phyloP scores from a whole-genome alignment of 495 filamentous ascomycete species.

The Recurvomyces mirabilis region DNA sequence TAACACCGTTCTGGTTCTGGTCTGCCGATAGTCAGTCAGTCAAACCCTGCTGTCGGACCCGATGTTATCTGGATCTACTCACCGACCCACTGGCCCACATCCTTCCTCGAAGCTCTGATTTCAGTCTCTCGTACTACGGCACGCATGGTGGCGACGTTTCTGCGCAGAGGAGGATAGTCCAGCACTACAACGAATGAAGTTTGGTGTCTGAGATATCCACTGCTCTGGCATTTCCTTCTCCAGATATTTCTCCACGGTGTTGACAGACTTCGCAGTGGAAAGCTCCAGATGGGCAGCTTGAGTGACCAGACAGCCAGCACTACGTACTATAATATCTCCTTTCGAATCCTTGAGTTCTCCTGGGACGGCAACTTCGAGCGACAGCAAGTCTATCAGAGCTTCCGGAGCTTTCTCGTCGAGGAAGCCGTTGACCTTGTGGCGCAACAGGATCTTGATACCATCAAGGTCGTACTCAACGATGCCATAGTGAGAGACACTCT shows the following conservation, averaged over 20 bases:
- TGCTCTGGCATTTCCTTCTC: neutral
- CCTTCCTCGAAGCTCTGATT: neutral
- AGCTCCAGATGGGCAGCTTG: neutral
- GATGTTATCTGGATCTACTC: neutral
- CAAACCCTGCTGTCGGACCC: too few species aligned
- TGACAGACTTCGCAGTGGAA: too few species aligned
- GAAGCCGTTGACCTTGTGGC: neutral
- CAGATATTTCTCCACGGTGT: neutral
- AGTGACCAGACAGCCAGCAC: neutral
- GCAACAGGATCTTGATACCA: neutral
- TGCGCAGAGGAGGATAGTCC: neutral
- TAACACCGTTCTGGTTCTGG: neutral
- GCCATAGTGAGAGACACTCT: neutral
- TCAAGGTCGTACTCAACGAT: neutral
- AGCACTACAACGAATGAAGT: neutral
- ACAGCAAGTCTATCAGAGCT: neutral
- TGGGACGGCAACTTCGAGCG: neutral
- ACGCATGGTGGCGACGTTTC: neutral
- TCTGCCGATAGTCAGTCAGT: too few species aligned
- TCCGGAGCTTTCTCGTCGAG: neutral
- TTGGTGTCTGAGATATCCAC: neutral
- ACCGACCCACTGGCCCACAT: neutral
- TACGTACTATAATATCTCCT: neutral
- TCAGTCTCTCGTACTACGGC: too few species aligned
- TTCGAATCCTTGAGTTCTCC: neutral